Evolutionary conservation across 768 basidiomycete species (phyloP), one percentile per base, ranked within the genome.

Genomic region (Lactarius indigo): DNA sequence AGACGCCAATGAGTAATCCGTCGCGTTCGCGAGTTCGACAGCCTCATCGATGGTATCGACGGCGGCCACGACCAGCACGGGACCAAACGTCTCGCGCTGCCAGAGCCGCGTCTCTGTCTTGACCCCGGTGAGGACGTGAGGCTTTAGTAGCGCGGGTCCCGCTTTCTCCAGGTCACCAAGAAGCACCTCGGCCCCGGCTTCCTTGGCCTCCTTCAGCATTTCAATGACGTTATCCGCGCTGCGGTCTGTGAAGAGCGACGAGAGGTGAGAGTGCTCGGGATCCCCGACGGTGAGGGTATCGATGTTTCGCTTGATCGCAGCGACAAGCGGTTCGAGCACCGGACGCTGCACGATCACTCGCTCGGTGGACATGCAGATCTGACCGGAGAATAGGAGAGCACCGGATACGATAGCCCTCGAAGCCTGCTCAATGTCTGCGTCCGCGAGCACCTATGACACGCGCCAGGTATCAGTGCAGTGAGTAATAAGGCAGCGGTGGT

Each of bases 1-100:
- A 1, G 86, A 76, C 2, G 78, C 74, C 44, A 89, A 74, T 4
- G 84, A 83, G 60, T 84, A 87, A 1, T 81, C 79, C 0, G 83
- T 77, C 3, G 79, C 76, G 69, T 88, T 88, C 5, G 85, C 85
- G 10, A 86, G 75, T 55, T 82, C 80, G 15, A 87, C 75, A 10
- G 84, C 85, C 73, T 87, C 85, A 20, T 85, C 82, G 10, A 82
- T 72, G 2, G 79, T 82, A 30, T 85, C 81, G 39, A 80, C 82
- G 2, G 78, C 73, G 1, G 80, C 77, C 61, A 87, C 75, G n/a
- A 75, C 77, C 7, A 84, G 74, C 0, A 86, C 82, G 59, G 85
- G 87, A 1, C 86, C 86, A 73, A 89, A 89, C 1, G 82, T 81
- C 74, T 90, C 89, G 35, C 79, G 72, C 28, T 85, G 79, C 85